Percentiles rank a stretch among this genome's conserved stretches.
phyloP scores from a whole-genome alignment of 1,284 basidiomycete species.

The Earliella scabrosa region DNA sequence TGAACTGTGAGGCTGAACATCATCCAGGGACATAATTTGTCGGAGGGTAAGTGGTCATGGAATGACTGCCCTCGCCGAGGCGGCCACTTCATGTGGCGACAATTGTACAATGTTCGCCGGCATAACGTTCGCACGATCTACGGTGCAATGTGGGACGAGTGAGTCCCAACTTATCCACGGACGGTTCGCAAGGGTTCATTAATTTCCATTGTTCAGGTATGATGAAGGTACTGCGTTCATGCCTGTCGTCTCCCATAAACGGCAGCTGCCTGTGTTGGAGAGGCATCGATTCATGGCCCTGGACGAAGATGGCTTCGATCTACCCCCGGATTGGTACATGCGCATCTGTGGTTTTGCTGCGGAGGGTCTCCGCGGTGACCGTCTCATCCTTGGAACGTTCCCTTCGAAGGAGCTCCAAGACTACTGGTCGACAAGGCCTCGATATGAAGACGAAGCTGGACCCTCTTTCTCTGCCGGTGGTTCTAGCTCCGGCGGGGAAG shows the following conservation, averaged over 20 bases:
- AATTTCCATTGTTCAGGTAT: conserved; percentile 53
- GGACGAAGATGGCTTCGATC: conserved; percentile 72
- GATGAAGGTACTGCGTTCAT: conserved; percentile 81
- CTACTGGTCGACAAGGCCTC: conserved; percentile 70
- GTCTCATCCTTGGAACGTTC: conserved; percentile 62
- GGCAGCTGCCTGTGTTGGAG: conserved; percentile 59
- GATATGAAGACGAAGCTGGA: conserved; percentile 48
- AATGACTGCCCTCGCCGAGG: conserved; percentile 71
- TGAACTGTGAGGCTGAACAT: not conserved
- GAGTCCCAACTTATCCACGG: conserved; percentile 32
- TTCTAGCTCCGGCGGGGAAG: conserved; percentile 19
- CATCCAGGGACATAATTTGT: conserved; percentile 65
- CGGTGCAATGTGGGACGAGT: conserved; percentile 88
- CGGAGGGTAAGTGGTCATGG: conserved; percentile 66
- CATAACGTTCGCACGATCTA: conserved; percentile 71
- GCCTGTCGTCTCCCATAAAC: conserved; percentile 63
- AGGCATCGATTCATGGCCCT: conserved; percentile 65
- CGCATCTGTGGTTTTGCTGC: conserved; percentile 73
- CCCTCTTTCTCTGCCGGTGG: conserved; percentile 33
- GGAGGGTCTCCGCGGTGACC: conserved; percentile 67
- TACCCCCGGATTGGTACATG: conserved; percentile 84
- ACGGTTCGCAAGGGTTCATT: not conserved
- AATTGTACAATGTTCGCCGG: conserved; percentile 65
- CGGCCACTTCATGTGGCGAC: conserved; percentile 76
- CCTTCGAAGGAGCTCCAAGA: conserved; percentile 74